Base-by-base conservation (phyloP, 2,329 filamentous ascomycete species). In the Fusarium sacchari region DNA sequence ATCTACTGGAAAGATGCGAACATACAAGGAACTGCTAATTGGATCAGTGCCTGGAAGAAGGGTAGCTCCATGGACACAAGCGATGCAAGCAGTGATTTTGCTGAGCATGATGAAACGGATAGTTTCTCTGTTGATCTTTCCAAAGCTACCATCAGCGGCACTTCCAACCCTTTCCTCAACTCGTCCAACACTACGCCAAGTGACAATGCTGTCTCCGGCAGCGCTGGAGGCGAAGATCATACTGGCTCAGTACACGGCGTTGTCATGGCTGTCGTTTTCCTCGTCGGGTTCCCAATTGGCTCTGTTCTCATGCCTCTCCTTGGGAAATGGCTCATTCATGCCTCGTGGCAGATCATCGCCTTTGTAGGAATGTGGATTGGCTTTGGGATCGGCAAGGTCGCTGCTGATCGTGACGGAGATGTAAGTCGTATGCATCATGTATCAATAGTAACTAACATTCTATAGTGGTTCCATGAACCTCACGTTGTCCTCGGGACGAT, bases 1-100 rank as follows among this genome's bases (percentile, higher is more conserved):
- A 64, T 64, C 46, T 26, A 62, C 5, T 64, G 56, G 56, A 34
- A 34, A 7, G 30, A n/a, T 17, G 20, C 30, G 0, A 22, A 17
- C 1, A 46, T 50, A 18, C 7, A 22, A 4, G 56, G 57, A 6
- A 37, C 43, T 8, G 34, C n/a, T 15, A 3, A 50, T 0, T 64
- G 61, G 61, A 64, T 64, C 3, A 62, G 61, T 13, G 61, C 61
- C 20, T 64, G 56, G 56, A 64, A 50, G 34, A 61, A 61, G 28
- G 61, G 61, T 4, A 64, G 30, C 7, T 6, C 61, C 13, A 22
- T 64, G 2, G 24, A 62, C 8, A 64, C 61, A 18, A 49, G 7
- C 13, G 56, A 64, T 30, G 24, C 36, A 15, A 64, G 17, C 20
- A 22, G 24, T 6, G 20, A 62, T 1, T 22, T 64, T 5, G 11